phyloP scores from a whole-genome alignment of 306 rosid genomes.

The Cotoneaster glaucophyllus region DNA sequence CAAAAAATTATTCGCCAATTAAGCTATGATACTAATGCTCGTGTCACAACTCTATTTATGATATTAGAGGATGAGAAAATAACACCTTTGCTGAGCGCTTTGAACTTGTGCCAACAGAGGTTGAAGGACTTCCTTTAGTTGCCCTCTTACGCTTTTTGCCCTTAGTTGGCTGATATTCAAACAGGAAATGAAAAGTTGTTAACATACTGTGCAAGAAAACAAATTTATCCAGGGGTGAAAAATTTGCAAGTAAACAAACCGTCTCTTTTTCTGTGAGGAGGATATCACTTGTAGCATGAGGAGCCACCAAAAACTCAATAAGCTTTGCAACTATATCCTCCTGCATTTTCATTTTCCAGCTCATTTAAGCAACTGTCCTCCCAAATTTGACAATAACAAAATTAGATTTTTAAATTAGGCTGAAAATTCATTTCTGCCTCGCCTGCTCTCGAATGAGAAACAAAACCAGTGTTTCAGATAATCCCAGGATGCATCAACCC shows the following conservation, averaged over 20 bases:
- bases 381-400: neutral
- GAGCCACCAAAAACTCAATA: conserved; percentile 75
- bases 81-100: conserved; percentile 65
- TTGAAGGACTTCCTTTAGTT: conserved; percentile 48
- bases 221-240: neutral
- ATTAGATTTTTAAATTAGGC: neutral
- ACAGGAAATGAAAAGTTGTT: conserved; percentile 7
- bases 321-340: conserved; percentile 78
- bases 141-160: conserved; percentile 68
- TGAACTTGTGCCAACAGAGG: conserved; percentile 44
- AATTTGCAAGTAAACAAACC: conserved; percentile 30
- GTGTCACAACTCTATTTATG: conserved; percentile 6
- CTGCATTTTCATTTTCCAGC: conserved; percentile 33
- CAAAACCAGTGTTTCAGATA: neutral
- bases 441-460: neutral
- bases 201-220: neutral
- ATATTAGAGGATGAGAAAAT: conserved; percentile 17
- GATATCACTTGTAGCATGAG: conserved; percentile 66
- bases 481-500: neutral
- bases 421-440: neutral
- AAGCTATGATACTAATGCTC: neutral
- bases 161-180: conserved; percentile 46
- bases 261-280: conserved; percentile 73
- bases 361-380: conserved; percentile 10
- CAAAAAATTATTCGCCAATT: neutral